A percentile compares a stretch with the other conserved stretches of the same genome.
phyloP scores from a whole-genome alignment of 306 rosid species.

The Pachyrhizus erosus region DNA sequence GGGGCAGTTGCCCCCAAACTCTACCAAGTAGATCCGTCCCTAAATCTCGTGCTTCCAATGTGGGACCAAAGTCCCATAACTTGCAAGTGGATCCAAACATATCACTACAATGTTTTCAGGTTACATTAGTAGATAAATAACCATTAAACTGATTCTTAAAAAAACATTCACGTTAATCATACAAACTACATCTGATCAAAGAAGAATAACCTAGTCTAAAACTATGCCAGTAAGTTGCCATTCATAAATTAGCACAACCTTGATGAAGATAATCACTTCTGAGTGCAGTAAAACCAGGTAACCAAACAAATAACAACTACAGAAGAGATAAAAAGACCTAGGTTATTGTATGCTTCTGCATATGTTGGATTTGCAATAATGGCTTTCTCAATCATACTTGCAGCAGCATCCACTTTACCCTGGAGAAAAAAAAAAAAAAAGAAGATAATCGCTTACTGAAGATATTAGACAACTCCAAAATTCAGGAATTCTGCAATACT shows the following conservation, averaged over 20 bases:
- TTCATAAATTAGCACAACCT: neutral
- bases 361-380: conserved; percentile 96
- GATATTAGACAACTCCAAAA: conserved; percentile 32
- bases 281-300: neutral
- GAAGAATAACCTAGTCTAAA: conserved; percentile 17
- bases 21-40: neutral
- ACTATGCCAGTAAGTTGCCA: neutral
- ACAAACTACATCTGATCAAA: neutral
- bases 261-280: neutral
- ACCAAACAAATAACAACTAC: neutral
- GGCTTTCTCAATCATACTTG: conserved; percentile 98
- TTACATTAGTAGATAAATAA: neutral
- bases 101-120: neutral
- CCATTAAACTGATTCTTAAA: neutral
- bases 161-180: neutral
- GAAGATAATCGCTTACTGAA: conserved; percentile 41
- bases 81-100: neutral
- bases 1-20: neutral
- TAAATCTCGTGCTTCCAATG: neutral
- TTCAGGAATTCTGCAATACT: conserved; percentile 35
- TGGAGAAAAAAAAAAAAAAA: conserved; percentile 52
- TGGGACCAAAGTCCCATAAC: neutral
- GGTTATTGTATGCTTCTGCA: conserved; percentile 97
- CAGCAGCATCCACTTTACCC: conserved; percentile 99
- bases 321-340: conserved; percentile 59